Base-by-base conservation (phyloP, 2,329 filamentous ascomycete species). In the Alternaria brassicicola region DNA sequence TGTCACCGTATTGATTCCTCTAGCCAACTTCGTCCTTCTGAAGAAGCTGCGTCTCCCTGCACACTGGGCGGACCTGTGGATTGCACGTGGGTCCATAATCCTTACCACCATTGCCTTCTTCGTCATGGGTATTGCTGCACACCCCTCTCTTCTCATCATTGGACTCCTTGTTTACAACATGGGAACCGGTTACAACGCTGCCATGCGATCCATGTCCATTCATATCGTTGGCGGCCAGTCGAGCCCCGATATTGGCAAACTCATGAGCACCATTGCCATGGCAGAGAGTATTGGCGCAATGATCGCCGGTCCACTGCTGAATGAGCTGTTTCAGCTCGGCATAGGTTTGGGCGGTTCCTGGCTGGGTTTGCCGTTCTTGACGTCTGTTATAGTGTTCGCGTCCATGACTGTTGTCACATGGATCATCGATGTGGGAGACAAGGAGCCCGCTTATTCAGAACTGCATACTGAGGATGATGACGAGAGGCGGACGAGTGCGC, bases 231-330 rank as follows among this genome's bases (percentile, higher is more conserved):
- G 81, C 26, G 79, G 78, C 0, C 78, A 83, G 36, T 76, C 71
- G 3, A 75, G 72, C 17, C 71, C 70, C 1, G 62, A 84, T 52
- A 79, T 81, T 3, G 82, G 81, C 6, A 76, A 81, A 10, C 65
- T 84, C 13, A 84, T 82, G 65, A 81, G 81, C 4, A 76, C 82
- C 1, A 78, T 84, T 55, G 80, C 81, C 28, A 79, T 83, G 19
- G 69, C 82, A 4, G 80, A 83, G 59, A 77, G 78, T 15, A 65
- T 83, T 9, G 82, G 82, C 6, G 75, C 77, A 23, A 78, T 84
- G 57, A 65, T 83, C 30, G 81, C 81, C 4, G 82, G 81, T 23
- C 76, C 82, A 4, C 64, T 80, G 4, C 75, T 84, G 38, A 81
- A 81, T 2, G 70, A 73, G 8, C 68, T 81, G 13, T 83, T 84